These are phyloP conservation scores for Xylariaceae sp. DNA, from an alignment of 2,329 filamentous ascomycete genomes.

Conservation along the genomic window DNA sequence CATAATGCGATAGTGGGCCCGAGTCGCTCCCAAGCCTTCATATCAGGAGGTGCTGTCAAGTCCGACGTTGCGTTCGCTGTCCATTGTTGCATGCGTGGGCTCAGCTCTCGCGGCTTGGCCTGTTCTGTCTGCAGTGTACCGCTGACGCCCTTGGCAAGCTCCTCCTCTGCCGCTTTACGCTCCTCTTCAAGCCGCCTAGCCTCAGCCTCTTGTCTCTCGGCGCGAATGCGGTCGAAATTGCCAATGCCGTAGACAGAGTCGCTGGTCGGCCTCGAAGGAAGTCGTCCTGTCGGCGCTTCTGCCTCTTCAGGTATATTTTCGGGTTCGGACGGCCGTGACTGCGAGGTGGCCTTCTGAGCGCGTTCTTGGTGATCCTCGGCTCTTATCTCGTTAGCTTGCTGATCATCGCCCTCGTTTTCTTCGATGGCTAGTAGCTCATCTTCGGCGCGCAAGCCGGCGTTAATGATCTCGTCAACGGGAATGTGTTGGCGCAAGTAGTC, in stretches of 20 bases:
- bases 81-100: constrained; percentile 33
- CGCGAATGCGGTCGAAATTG: constrained; percentile 53
- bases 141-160: constrained; percentile 30
- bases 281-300: constrained; percentile 15
- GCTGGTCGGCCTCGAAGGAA: constrained; percentile 24
- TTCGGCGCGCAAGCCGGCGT: constrained; percentile 58
- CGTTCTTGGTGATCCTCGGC: constrained; percentile 18
- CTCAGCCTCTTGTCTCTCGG: constrained; percentile 43
- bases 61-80: constrained; percentile 40
- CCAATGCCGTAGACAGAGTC: constrained; percentile 56
- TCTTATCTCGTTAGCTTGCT: constrained; percentile 11
- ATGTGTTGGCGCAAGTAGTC: constrained; percentile 51
- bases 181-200: constrained; percentile 40
- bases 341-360: constrained; percentile 7
- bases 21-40: constrained; percentile 50
- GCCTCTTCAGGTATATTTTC: constrained; percentile 5
- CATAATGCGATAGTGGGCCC: constrained; percentile 50
- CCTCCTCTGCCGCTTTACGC: constrained; percentile 36
- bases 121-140: constrained; percentile 39
- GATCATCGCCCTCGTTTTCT: constrained; percentile 27
- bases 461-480: constrained; percentile 56
- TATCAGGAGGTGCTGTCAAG: constrained; percentile 47
- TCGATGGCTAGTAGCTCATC: constrained; percentile 56
- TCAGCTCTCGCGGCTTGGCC: constrained; percentile 31
- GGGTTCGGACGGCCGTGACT: constrained; percentile 9